phyloP scores from a whole-genome alignment of 139 green algal species.

The Ettlia oleoabundans region DNA sequence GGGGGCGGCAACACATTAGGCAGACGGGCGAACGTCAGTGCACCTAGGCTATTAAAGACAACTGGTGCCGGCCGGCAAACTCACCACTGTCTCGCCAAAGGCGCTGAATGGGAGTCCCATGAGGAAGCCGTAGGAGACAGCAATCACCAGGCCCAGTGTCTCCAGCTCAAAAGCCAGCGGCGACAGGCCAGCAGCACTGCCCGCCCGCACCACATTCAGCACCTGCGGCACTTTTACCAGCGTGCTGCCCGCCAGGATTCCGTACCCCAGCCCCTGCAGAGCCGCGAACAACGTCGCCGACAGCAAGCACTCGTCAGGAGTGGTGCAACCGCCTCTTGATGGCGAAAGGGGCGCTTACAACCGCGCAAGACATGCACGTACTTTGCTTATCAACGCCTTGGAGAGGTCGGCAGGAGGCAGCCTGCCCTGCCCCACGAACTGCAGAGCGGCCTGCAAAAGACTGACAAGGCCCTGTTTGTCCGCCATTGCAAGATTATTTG shows the following conservation, averaged over 20 bases:
- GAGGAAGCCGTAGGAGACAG: constrained; percentile 74
- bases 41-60: background rate
- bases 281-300: background rate
- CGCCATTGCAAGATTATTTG: background rate
- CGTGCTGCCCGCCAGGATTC: constrained; percentile 69
- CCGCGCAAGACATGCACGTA: no score
- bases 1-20: background rate
- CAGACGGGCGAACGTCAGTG: background rate
- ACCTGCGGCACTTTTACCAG: constrained; percentile 88
- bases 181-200: constrained; percentile 74
- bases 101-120: constrained; percentile 75
- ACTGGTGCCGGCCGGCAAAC: background rate
- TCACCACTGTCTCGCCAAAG: constrained; percentile 78
- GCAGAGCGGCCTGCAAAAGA: background rate
- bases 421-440: constrained; percentile 8
- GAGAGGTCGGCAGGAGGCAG: constrained; percentile 26
- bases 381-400: constrained; percentile 45
- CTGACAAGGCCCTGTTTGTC: background rate
- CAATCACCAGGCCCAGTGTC: constrained; percentile 68
- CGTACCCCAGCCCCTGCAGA: constrained; percentile 72
- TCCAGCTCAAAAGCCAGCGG: constrained; percentile 80
- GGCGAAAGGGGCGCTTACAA: no score
- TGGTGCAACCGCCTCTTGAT: background rate
- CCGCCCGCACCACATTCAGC: constrained; percentile 49
- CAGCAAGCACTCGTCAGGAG: background rate